Conservation (phyloP, 2,329 filamentous ascomycete genomes). For the Alternaria viburni region DNA sequence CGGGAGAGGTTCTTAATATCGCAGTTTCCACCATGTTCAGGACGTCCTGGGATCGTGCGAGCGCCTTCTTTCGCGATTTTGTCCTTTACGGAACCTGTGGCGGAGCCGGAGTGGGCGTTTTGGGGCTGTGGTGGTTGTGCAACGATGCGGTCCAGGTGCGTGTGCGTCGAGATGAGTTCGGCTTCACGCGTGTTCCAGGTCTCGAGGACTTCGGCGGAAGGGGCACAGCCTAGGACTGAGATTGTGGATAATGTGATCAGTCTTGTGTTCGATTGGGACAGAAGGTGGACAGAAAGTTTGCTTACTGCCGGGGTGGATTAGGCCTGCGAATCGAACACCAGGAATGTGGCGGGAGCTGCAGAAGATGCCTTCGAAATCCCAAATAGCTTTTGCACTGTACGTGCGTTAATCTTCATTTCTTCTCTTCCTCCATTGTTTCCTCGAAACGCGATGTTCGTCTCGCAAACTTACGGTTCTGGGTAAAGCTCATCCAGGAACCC, state of each 20-base stretch:
- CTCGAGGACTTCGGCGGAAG: slow-evolving; percentile 75
- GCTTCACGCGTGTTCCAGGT: slow-evolving; percentile 86
- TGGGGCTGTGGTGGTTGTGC: slow-evolving; percentile 75
- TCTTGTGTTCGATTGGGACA: too few species aligned
- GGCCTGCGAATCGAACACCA: slow-evolving; percentile 82
- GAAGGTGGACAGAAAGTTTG: too few species aligned
- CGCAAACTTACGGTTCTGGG: slow-evolving; percentile 70
- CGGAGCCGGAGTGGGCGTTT: slow-evolving; percentile 76
- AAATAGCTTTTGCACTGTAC: slow-evolving; percentile 72
- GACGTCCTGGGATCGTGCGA: slow-evolving; percentile 80
- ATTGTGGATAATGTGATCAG: not conserved
- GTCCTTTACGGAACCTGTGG: slow-evolving; percentile 62
- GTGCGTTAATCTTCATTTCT: not conserved
- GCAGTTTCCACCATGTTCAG: slow-evolving; percentile 89
- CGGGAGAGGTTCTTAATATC: slow-evolving; percentile 87
- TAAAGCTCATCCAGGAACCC: slow-evolving; percentile 90
- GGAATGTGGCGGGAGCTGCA: slow-evolving; percentile 77
- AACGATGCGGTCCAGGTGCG: slow-evolving; percentile 67
- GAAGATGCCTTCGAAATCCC: slow-evolving; percentile 79
- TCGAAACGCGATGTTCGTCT: not conserved
- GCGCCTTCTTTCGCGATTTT: slow-evolving; percentile 81
- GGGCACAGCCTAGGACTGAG: slow-evolving; percentile 71
- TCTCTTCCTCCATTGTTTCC: not conserved
- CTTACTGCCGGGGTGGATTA: slow-evolving; percentile 82
- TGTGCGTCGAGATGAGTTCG: slow-evolving; percentile 74